Percentiles rank a stretch among this genome's conserved stretches.
Evolutionary conservation across 306 rosid genomes (phyloP).

Genomic region (Elaeagnus macrophylla): DNA sequence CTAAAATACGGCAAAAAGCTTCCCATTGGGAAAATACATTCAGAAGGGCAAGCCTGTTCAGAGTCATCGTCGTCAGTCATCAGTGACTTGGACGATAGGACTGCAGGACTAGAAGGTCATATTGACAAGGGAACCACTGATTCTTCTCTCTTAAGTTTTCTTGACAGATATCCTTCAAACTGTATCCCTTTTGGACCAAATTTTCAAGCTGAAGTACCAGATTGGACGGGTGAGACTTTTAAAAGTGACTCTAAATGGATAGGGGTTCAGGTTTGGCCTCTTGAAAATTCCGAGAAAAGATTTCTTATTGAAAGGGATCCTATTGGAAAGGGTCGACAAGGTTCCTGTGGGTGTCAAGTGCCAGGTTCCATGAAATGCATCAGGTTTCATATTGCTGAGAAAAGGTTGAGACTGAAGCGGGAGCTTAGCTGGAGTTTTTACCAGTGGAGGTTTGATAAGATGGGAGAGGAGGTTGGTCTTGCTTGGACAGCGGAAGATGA

Average conservation of each 20-base stretch:
- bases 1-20: slow-evolving; percentile 23
- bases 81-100: slow-evolving; percentile 10
- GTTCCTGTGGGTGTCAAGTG: slow-evolving; percentile 52
- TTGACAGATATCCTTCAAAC: slow-evolving; percentile 14
- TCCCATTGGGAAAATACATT: slow-evolving; percentile 14
- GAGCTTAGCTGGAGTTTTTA: slow-evolving; percentile 63
- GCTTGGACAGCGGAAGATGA: slow-evolving; percentile 57
- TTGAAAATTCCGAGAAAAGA: slow-evolving; percentile 20
- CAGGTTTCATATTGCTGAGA: slow-evolving; percentile 59
- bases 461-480: slow-evolving; percentile 55
- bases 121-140: slow-evolving; percentile 22
- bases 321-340: slow-evolving; percentile 79
- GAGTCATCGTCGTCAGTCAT: slow-evolving; percentile 24
- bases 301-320: slow-evolving; percentile 60
- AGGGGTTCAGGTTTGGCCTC: slow-evolving; percentile 67
- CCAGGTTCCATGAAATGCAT: slow-evolving; percentile 58
- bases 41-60: slow-evolving; percentile 25
- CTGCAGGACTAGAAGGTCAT: slow-evolving; percentile 14
- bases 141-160: slow-evolving; percentile 8
- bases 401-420: slow-evolving; percentile 41
- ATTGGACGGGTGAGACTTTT: slow-evolving; percentile 42
- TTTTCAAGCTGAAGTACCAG: slow-evolving; percentile 55
- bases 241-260: slow-evolving; percentile 69
- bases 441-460: slow-evolving; percentile 43
- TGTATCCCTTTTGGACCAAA: slow-evolving; percentile 32